Evolutionary conservation across 169 alveolate species (phyloP), one percentile per base, ranked within the genome.

Genomic region (Cryptosporidium ryanae): DNA sequence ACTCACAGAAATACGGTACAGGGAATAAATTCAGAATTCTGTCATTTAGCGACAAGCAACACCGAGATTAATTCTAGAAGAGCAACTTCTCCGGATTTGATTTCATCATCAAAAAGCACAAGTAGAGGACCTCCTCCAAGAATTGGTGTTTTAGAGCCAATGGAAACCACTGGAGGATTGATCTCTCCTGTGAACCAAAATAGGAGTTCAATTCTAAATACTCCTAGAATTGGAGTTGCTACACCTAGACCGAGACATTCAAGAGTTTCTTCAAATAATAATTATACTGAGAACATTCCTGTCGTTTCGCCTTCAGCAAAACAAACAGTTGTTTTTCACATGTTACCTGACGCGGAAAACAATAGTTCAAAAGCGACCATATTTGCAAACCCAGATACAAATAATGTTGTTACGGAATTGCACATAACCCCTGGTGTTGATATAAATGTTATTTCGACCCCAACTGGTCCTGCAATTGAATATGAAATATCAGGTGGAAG

Each of bases 381-480:
- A 23, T 76, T 76, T 55, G 87, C 87, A 21, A 48, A 76, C 27
- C 87, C 87, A 25, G 87, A 76, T 32, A 76, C 87, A 29, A 67
- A 76, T 38, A 76, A 76, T 34, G 43, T 76, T 76, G 87, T 76
- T 10, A 76, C 87, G 21, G 87, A 76, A 43, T 34, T 76, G 17
- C 87, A 76, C 48, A 59, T 76, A 6, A 76, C 57, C 3, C 87
- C 87, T n/a, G 87, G 87, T 0, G 87, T 76, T 18, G 87, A 76
- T 57, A 76, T 76, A 27, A 76, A 76, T 76, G 71, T 76, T 3
- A 76, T 44, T 15, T 76, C 87, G 38, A 76, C 87, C 43, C 87
- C 87, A 57, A 59, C 61, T 17, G 87, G 87, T n/a, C 87, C 87
- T 23, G 68, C 87, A 59, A 76, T 76, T 21, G 87, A 76, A 43